Evolutionary conservation across 345 rosid genomes (phyloP), one percentile per base, ranked within the genome.

Genomic region (Eucalyptus guilfoylei): DNA sequence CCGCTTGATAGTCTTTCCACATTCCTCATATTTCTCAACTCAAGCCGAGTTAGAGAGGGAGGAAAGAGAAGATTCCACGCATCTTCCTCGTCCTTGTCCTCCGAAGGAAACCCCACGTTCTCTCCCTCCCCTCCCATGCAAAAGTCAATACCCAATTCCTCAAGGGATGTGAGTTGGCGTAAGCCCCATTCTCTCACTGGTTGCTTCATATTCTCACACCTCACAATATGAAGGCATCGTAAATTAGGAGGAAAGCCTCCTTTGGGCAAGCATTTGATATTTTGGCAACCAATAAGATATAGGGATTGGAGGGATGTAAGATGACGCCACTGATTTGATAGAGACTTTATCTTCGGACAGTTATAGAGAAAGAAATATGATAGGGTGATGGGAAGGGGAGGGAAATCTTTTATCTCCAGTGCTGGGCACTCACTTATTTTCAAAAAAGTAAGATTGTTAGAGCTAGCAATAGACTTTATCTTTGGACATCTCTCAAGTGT

Each of bases 221-320:
- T 6, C 5, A 0, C 0, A 16, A 67, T 15, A 45, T 8, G 0
- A 0, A 67, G 15, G 5, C 2, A 0, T 6, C 6, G 21, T 19
- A 67, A 8, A n/a, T 67, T 67, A 6, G 40, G 40, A 67, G 80
- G 80, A 5, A 32, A 67, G 1, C 40, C 80, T 32, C 80, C 80
- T 67, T 67, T 7, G 1, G 80, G 80, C 11, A 32, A 67, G 80
- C 23, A 67, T 67, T 67, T 1, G 40, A 67, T n/a, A 67, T 67
- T 67, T 15, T 8, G 2, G 10, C 76, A n/a, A 14, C 4, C 1
- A 0, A 0, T 0, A 32, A 67, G 15, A 2, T 2, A 2, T 67
- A 64, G 9, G 1, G 3, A 0, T 3, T 7, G 10, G 11, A 67
- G 21, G 80, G 40, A 67, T 4, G 40, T 67, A 67, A 67, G 40